Percentiles rank a stretch among this genome's conserved stretches.
Evolutionary conservation across 495 filamentous ascomycete genomes (phyloP).

Genomic region (Aspergillus carlsbadensis): DNA sequence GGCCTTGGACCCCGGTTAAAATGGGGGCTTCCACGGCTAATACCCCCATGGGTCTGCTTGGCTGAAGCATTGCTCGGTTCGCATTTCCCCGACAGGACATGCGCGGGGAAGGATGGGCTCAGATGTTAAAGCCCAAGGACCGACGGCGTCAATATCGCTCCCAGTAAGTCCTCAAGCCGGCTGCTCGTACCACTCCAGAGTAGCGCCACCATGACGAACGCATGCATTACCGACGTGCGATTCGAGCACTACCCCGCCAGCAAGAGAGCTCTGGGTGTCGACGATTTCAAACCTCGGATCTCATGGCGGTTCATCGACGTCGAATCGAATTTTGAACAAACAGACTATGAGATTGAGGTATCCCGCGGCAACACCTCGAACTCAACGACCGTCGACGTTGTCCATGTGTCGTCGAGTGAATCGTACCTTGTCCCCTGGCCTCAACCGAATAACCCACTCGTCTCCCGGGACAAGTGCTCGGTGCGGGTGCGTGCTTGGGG

Average conservation of each 20-base stretch:
- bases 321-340: background rate
- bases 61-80: no score
- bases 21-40: no score
- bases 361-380: background rate
- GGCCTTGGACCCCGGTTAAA: no score
- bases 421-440: constrained; percentile 7
- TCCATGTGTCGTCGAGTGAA: background rate
- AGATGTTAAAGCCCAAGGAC: no score
- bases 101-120: no score
- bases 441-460: background rate
- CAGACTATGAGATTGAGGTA: constrained; percentile 5
- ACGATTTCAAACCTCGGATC: constrained; percentile 1
- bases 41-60: no score
- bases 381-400: background rate
- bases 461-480: background rate
- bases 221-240: background rate
- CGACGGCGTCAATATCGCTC: no score
- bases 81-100: no score
- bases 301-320: constrained; percentile 2
- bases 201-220: no score
- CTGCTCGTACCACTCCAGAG: no score
- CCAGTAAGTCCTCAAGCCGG: no score
- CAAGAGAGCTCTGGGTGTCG: constrained; percentile 1
- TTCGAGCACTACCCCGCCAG: constrained; percentile 11
- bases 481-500: constrained; percentile 4